Conservation (phyloP, 257 asterid genomes). For the Echites panduratus region DNA sequence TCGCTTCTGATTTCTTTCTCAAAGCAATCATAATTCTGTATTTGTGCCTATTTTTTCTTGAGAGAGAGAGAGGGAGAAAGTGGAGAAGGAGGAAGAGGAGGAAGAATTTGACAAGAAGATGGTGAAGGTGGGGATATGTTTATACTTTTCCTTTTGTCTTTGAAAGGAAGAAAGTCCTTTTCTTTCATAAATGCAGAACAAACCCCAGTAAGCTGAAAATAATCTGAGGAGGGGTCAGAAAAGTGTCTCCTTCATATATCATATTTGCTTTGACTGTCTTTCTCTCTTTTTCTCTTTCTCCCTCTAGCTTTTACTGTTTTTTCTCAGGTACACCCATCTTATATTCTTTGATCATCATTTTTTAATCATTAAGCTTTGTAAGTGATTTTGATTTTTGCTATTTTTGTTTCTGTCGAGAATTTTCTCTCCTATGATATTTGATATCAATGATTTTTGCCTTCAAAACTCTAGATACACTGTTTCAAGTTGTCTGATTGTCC, state of each 20-base stretch:
- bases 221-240: conserved; percentile 20
- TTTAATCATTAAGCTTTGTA: conserved; percentile 19
- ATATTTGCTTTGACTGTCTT: conserved; percentile 16
- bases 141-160: conserved; percentile 19
- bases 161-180: conserved; percentile 13
- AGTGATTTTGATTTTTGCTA: conserved; percentile 10
- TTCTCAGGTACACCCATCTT: conserved; percentile 14
- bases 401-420: background rate
- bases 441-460: conserved; percentile 9
- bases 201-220: conserved; percentile 23
- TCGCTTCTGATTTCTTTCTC: conserved; percentile 9
- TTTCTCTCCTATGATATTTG: background rate
- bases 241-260: conserved; percentile 17
- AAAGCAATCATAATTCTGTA: conserved; percentile 14
- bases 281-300: conserved; percentile 2
- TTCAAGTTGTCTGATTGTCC: conserved; percentile 11
- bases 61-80: conserved; percentile 5
- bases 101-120: background rate
- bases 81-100: no score
- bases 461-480: conserved; percentile 10
- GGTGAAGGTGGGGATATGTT: conserved; percentile 8
- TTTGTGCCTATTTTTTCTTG: conserved; percentile 1
- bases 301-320: conserved; percentile 5
- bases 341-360: conserved; percentile 27
- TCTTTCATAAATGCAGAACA: conserved; percentile 7